Percentiles rank a stretch among this genome's conserved stretches.
These are phyloP conservation scores for Beauveria bassiana DNA, from an alignment of 2,329 filamentous ascomycete species.

Conservation along the genomic window DNA sequence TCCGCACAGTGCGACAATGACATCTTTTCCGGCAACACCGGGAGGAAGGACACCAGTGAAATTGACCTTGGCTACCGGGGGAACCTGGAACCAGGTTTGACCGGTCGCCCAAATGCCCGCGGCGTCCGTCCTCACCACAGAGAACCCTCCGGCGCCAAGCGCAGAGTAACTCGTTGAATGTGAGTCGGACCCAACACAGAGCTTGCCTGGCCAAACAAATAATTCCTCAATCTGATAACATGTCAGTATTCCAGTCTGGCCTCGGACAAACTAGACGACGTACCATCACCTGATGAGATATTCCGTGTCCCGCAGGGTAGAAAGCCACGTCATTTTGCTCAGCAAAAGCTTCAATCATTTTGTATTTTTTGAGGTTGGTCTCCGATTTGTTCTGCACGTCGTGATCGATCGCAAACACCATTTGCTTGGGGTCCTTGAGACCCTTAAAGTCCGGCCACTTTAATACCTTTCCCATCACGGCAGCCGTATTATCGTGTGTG, in stretches of 20 bases:
- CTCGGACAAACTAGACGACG: background rate
- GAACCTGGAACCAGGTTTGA: constrained; percentile 73
- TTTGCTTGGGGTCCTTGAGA: constrained; percentile 62
- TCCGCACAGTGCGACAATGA: constrained; percentile 82
- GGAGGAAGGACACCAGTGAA: constrained; percentile 66
- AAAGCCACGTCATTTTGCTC: constrained; percentile 68
- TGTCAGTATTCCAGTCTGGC: constrained; percentile 2
- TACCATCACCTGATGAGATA: constrained; percentile 79
- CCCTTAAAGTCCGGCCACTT: constrained; percentile 53
- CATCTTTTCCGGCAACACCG: constrained; percentile 87
- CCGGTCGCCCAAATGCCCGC: constrained; percentile 79
- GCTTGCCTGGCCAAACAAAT: constrained; percentile 73
- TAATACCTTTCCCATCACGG: constrained; percentile 48
- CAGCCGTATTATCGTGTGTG: constrained; percentile 76
- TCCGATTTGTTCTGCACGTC: constrained; percentile 79
- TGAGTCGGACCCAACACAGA: constrained; percentile 70
- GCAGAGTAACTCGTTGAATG: constrained; percentile 83
- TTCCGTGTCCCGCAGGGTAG: constrained; percentile 69
- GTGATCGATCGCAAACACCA: constrained; percentile 78
- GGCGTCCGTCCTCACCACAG: constrained; percentile 81
- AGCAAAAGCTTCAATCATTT: constrained; percentile 75
- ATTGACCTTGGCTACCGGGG: constrained; percentile 73
- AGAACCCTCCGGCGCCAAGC: constrained; percentile 58
- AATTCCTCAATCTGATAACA: constrained; percentile 65
- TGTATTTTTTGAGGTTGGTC: constrained; percentile 75